phyloP scores from a whole-genome alignment of 495 filamentous ascomycete species.

The Penicillium ucsense region DNA sequence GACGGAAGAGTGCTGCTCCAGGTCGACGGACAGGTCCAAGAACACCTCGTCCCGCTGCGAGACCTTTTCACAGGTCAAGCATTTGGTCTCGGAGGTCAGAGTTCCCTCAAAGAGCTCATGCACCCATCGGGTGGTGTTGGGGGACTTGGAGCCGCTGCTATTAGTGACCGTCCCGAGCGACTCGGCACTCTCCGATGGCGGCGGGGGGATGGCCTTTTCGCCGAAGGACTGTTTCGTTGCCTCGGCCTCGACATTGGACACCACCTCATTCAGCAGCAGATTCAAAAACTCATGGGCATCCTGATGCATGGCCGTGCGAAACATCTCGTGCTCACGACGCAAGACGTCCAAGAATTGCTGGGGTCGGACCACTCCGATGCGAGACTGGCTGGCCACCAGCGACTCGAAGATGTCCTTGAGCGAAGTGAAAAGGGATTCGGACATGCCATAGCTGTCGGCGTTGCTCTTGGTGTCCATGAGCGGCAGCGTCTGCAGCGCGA shows the following conservation, averaged over 20 bases:
- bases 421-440: slow-evolving; percentile 86
- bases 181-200: slow-evolving; percentile 26
- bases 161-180: slow-evolving; percentile 31
- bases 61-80: slow-evolving; percentile 89
- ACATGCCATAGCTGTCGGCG: slow-evolving; percentile 75
- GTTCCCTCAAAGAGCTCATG: slow-evolving; percentile 95
- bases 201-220: slow-evolving; percentile 28
- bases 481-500: slow-evolving; percentile 77
- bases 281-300: slow-evolving; percentile 98
- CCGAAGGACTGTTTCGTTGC: slow-evolving; percentile 43
- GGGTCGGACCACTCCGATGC: slow-evolving; percentile 86
- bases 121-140: slow-evolving; percentile 72
- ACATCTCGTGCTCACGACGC: slow-evolving; percentile 93
- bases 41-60: slow-evolving; percentile 95
- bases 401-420: slow-evolving; percentile 95
- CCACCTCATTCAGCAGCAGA: slow-evolving; percentile 88
- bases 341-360: slow-evolving; percentile 90
- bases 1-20: slow-evolving; percentile 92
- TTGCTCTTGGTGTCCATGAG: slow-evolving; percentile 76
- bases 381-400: slow-evolving; percentile 68
- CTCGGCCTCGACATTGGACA: slow-evolving; percentile 83
- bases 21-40: slow-evolving; percentile 87
- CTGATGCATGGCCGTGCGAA: slow-evolving; percentile 91
- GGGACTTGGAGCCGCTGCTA: slow-evolving; percentile 37
- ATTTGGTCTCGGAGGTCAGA: slow-evolving; percentile 91